A percentile compares a stretch with the other conserved stretches of the same genome.
Evolutionary conservation across 306 rosid species (phyloP).

Genomic region (Lagenaria siceraria): DNA sequence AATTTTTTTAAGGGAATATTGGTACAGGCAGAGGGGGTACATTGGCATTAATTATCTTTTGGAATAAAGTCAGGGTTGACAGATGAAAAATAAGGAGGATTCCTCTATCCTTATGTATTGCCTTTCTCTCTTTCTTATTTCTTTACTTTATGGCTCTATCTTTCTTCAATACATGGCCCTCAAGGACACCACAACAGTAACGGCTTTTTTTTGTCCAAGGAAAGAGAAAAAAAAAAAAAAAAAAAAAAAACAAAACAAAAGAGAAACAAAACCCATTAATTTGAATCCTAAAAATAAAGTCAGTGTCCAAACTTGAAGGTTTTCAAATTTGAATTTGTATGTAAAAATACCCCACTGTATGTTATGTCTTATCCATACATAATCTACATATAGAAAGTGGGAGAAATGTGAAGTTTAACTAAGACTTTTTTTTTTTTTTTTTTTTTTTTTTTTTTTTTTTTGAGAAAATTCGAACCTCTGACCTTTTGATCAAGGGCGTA

Average conservation of each 20-base stretch:
- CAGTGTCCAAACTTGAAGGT: neutral
- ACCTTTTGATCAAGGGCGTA: too few relatives aligned
- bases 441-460: too few relatives aligned
- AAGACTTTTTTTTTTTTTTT: too few relatives aligned
- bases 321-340: slow-evolving; percentile 2
- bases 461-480: neutral
- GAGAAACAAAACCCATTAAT: neutral
- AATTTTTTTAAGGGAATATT: neutral
- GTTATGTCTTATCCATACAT: neutral
- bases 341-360: neutral
- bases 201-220: neutral
- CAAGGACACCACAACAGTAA: neutral
- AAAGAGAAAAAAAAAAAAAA: neutral
- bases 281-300: neutral
- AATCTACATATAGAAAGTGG: neutral
- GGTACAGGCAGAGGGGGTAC: neutral
- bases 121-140: neutral
- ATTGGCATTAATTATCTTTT: neutral
- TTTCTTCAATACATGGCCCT: slow-evolving; percentile 1
- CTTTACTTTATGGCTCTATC: neutral
- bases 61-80: slow-evolving; percentile 17
- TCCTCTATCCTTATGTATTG: neutral
- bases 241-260: too few relatives aligned
- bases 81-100: slow-evolving; percentile 3
- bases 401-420: neutral